phyloP scores from a whole-genome alignment of 2,329 filamentous ascomycete species.

The Rosellinia necatrix region DNA sequence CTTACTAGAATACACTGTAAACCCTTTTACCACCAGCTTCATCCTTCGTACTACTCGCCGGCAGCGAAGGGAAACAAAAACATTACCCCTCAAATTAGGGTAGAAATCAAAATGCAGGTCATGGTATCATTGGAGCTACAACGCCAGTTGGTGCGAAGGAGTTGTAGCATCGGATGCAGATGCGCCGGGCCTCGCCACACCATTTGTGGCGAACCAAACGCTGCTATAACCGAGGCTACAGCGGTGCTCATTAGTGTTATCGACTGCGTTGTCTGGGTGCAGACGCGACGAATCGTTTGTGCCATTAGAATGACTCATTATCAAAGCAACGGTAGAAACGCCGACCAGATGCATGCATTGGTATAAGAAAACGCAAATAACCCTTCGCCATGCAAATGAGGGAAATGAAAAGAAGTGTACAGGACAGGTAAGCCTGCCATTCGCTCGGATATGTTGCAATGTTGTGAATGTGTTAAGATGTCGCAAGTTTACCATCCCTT shows the following conservation, averaged over 20 bases:
- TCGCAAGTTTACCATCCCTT: slow-evolving; percentile 74
- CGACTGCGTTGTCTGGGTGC: slow-evolving; percentile 11
- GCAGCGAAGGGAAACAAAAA: slow-evolving; percentile 34
- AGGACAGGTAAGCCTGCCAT: slow-evolving; percentile 34
- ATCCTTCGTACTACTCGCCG: slow-evolving; percentile 22
- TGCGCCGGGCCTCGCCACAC: slow-evolving; percentile 22
- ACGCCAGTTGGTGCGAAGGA: slow-evolving; percentile 38
- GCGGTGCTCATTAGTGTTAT: slow-evolving; percentile 19
- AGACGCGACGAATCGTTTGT: slow-evolving; percentile 33
- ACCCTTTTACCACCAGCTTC: slow-evolving; percentile 17
- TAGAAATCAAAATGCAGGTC: slow-evolving; percentile 40
- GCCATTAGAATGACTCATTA: slow-evolving; percentile 35
- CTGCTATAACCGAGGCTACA: slow-evolving; percentile 24
- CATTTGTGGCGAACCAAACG: slow-evolving; percentile 22
- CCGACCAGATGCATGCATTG: slow-evolving; percentile 41
- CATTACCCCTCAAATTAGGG: slow-evolving; percentile 29
- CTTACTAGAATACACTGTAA: slow-evolving; percentile 38
- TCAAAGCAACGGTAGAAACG: slow-evolving; percentile 39
- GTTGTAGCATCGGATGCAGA: slow-evolving; percentile 32
- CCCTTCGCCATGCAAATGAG: slow-evolving; percentile 41
- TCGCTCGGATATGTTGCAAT: slow-evolving; percentile 22
- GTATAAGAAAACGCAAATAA: slow-evolving; percentile 41
- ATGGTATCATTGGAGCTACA: slow-evolving; percentile 43
- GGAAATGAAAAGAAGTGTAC: slow-evolving; percentile 36
- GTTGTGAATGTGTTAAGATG: slow-evolving; percentile 7